These are phyloP conservation scores for Rubia yunnanensis DNA, from an alignment of 257 asterid genomes.

Conservation along the genomic window DNA sequence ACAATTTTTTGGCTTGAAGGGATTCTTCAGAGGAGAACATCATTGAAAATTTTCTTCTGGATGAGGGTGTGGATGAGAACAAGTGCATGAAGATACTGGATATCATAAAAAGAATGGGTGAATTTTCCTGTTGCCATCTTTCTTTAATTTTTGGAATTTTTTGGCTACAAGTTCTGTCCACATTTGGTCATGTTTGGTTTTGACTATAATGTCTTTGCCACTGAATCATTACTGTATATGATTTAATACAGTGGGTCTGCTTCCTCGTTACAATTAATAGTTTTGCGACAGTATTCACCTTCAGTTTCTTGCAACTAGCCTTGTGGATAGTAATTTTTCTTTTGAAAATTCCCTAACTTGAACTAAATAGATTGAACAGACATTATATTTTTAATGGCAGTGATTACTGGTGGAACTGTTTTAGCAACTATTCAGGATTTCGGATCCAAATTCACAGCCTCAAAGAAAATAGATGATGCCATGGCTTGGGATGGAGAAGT, in stretches of 20 bases:
- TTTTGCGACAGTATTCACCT: background rate
- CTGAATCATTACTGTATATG: too few species aligned
- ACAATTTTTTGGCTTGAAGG: slow-evolving; percentile 27
- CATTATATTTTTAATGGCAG: background rate
- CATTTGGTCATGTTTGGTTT: background rate
- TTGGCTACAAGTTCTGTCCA: background rate
- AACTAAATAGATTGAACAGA: background rate
- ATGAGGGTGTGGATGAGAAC: slow-evolving; percentile 56
- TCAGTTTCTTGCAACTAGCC: background rate
- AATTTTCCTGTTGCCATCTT: slow-evolving; percentile 7
- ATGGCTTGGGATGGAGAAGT: background rate
- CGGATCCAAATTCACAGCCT: background rate
- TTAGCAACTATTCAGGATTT: background rate
- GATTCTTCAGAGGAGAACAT: slow-evolving; percentile 70
- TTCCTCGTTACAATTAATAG: background rate
- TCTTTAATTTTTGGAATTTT: background rate
- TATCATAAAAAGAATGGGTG: slow-evolving; percentile 86
- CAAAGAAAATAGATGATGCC: background rate
- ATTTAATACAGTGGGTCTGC: background rate
- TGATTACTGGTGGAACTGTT: background rate
- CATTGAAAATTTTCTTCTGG: slow-evolving; percentile 74
- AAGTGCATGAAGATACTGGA: slow-evolving; percentile 40
- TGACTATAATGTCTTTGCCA: background rate
- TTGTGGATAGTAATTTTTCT: background rate
- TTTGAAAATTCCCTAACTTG: background rate